Evolutionary conservation across 2,329 filamentous ascomycete genomes (phyloP).

Genomic region (Paramyrothecium sp.): DNA sequence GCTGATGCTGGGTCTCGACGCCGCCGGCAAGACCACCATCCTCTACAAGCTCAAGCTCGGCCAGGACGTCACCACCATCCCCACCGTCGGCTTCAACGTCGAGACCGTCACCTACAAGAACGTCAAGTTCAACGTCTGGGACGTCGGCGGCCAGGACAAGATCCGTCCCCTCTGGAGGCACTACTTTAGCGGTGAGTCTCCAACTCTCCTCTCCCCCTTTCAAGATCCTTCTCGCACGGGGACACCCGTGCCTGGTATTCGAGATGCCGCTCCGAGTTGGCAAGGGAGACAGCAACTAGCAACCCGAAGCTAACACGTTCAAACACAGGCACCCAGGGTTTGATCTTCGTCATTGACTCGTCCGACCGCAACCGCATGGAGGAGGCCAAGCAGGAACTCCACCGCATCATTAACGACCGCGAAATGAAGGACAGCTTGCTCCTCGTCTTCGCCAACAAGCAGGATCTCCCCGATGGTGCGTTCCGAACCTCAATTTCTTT

Average conservation of each 20-base stretch:
- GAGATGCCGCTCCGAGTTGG: too few species aligned
- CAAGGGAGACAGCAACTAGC: neutral
- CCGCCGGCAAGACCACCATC: conserved; percentile 98
- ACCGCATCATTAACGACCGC: conserved; percentile 95
- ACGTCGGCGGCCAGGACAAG: conserved; percentile 98
- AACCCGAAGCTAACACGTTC: conserved; percentile 4
- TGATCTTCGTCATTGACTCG: conserved; percentile 98
- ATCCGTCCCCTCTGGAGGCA: conserved; percentile 96
- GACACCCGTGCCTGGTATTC: too few species aligned
- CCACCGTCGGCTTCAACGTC: conserved; percentile 98
- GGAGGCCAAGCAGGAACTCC: conserved; percentile 88
- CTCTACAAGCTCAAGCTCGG: conserved; percentile 99
- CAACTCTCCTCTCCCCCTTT: too few species aligned
- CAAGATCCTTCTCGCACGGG: too few species aligned
- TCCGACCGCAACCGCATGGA: conserved; percentile 89
- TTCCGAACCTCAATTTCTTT: conserved; percentile 10
- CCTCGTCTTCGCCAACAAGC: conserved; percentile 98
- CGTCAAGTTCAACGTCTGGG: conserved; percentile 99
- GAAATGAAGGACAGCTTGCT: conserved; percentile 96
- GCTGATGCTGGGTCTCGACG: conserved; percentile 96
- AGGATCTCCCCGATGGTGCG: conserved; percentile 82
- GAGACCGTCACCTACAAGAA: conserved; percentile 99
- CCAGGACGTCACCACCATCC: conserved; percentile 97
- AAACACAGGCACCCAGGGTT: conserved; percentile 78
- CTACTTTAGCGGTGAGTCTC: conserved; percentile 78